These are phyloP conservation scores for Heimioporus sp. DNA, from an alignment of 768 basidiomycete species.

Conservation along the genomic window DNA sequence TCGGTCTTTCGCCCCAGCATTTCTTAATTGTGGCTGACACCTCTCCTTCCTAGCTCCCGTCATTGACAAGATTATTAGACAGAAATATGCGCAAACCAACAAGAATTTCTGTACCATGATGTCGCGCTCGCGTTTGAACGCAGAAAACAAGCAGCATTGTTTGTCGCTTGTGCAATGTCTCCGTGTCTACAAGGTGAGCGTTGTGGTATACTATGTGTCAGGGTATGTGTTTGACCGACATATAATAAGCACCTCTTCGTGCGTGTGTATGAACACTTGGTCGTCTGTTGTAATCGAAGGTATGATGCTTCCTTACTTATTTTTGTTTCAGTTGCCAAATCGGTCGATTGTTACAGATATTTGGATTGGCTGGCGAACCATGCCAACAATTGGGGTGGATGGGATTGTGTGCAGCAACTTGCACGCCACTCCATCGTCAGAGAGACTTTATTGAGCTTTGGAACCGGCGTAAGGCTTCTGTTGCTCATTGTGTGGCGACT, in stretches of 20 bases:
- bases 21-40: not conserved
- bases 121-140: not conserved
- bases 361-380: slow-evolving; percentile 6
- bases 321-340: not conserved
- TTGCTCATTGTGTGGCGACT: not conserved
- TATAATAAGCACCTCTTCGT: slow-evolving; percentile 21
- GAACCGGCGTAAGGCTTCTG: slow-evolving; percentile 5
- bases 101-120: slow-evolving; percentile 1
- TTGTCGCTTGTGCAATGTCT: slow-evolving; percentile 4
- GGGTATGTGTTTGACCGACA: slow-evolving; percentile 1
- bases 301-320: not conserved
- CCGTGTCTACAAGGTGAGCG: slow-evolving; percentile 20
- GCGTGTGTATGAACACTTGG: slow-evolving; percentile 22
- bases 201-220: not conserved
- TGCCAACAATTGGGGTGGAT: slow-evolving; percentile 13
- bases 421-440: slow-evolving; percentile 13
- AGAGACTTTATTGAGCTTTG: slow-evolving; percentile 8
- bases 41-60: slow-evolving; percentile 1
- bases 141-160: slow-evolving; percentile 1
- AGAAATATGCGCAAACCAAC: not conserved
- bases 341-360: slow-evolving; percentile 1
- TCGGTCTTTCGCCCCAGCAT: slow-evolving; percentile 4
- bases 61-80: slow-evolving; percentile 5
- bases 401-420: slow-evolving; percentile 16
- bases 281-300: slow-evolving; percentile 12